phyloP scores from a whole-genome alignment of 306 rosid genomes.

The Ziziphus jujuba region DNA sequence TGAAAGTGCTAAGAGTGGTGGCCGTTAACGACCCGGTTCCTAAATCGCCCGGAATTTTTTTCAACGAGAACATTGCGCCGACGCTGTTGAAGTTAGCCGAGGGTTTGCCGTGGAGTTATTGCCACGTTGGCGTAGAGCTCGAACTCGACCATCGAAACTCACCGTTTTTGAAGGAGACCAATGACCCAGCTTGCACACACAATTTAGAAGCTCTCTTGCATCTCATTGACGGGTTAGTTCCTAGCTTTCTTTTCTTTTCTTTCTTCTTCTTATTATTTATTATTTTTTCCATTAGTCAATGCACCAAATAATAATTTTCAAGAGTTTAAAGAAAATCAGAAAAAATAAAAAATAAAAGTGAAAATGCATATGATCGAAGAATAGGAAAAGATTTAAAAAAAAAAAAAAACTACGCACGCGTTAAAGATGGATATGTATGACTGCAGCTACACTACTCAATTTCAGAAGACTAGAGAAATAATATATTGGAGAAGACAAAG shows the following conservation, averaged over 20 bases:
- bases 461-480: too few species aligned
- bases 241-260: background rate
- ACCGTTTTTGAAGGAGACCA: conserved; percentile 58
- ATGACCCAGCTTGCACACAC: conserved; percentile 53
- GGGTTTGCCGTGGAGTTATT: conserved; percentile 81
- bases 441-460: too few species aligned
- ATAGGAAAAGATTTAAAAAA: too few species aligned
- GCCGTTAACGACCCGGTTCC: conserved; percentile 72
- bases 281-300: background rate
- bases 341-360: too few species aligned
- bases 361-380: too few species aligned
- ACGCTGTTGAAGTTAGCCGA: conserved; percentile 52
- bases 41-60: conserved; percentile 56
- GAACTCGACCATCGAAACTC: conserved; percentile 60
- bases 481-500: too few species aligned
- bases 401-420: too few species aligned
- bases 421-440: too few species aligned
- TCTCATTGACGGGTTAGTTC: conserved; percentile 72
- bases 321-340: too few species aligned
- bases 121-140: conserved; percentile 70
- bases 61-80: conserved; percentile 53
- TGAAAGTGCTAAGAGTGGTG: conserved; percentile 74
- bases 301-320: too few species aligned
- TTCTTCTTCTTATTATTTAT: background rate
- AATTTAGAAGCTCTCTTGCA: conserved; percentile 85